A percentile compares a stretch with the other conserved stretches of the same genome.
These are phyloP conservation scores for Metschnikowia peoriensis DNA, from an alignment of 805 yeast genomes.

Conservation along the genomic window DNA sequence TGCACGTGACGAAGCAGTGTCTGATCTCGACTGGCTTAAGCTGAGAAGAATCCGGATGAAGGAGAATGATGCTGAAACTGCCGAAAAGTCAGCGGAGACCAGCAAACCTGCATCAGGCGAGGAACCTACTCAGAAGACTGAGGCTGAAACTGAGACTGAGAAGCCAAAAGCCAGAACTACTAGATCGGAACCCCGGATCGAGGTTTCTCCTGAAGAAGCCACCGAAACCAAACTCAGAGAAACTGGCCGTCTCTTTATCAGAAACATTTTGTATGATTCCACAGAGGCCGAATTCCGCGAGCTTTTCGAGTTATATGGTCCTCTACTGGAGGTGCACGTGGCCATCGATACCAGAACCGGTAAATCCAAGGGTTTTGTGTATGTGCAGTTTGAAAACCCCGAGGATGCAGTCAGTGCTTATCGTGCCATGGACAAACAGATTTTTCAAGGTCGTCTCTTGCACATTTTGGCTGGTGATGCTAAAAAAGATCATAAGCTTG, in stretches of 20 bases:
- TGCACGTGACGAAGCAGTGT: conserved; percentile 51
- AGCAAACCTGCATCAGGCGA: too few relatives aligned
- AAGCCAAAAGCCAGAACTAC: conserved; percentile 15
- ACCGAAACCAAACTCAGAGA: conserved; percentile 50
- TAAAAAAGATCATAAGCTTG: conserved; percentile 78
- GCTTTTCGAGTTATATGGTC: conserved; percentile 68
- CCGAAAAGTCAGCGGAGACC: not conserved
- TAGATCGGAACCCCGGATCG: not conserved
- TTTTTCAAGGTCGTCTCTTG: conserved; percentile 89
- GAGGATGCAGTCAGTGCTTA: conserved; percentile 78
- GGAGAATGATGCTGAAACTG: conserved; percentile 22
- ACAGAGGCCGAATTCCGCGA: conserved; percentile 73
- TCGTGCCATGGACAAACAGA: conserved; percentile 72
- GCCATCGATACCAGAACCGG: conserved; percentile 91
- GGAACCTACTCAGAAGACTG: not conserved
- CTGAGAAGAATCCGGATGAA: conserved; percentile 68
- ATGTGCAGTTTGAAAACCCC: conserved; percentile 66
- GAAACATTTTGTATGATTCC: conserved; percentile 80
- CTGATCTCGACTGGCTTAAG: conserved; percentile 87
- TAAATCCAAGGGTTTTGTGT: conserved; percentile 89
- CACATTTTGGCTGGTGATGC: conserved; percentile 86
- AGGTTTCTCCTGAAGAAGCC: conserved; percentile 42
- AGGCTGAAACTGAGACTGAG: not conserved
- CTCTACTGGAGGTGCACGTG: conserved; percentile 82
- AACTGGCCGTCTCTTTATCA: conserved; percentile 81